phyloP scores from a whole-genome alignment of 441 rosid genomes.

The Gossypium davidsonii region DNA sequence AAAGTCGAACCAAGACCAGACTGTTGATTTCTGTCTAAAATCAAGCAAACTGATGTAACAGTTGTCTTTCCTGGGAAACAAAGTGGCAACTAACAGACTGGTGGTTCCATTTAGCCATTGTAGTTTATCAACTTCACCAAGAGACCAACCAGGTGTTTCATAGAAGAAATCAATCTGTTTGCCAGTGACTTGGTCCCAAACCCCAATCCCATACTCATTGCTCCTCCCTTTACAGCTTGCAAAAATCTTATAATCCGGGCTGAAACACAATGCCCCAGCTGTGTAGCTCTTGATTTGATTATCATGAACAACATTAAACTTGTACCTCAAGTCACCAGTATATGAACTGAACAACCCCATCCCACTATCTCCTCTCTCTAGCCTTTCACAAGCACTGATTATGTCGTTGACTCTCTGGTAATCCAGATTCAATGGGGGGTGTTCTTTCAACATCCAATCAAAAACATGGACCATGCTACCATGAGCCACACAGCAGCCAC shows the following conservation, averaged over 20 bases:
- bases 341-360: constrained; percentile 83
- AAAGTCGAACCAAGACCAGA: constrained; percentile 94
- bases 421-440: constrained; percentile 63
- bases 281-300: constrained; percentile 68
- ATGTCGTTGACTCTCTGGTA: constrained; percentile 85
- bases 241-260: constrained; percentile 43
- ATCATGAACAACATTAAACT: constrained; percentile 72
- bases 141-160: constrained; percentile 77
- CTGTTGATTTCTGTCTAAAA: constrained; percentile 76
- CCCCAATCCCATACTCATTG: constrained; percentile 88
- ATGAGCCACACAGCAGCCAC: constrained; percentile 91
- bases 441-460: constrained; percentile 88
- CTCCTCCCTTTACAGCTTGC: constrained; percentile 88
- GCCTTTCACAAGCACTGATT: constrained; percentile 66
- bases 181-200: constrained; percentile 86
- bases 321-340: constrained; percentile 63
- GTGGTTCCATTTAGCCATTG: constrained; percentile 71
- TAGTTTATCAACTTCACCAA: constrained; percentile 93
- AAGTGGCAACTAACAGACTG: constrained; percentile 77
- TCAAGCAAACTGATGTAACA: constrained; percentile 87
- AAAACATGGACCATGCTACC: constrained; percentile 83
- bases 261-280: constrained; percentile 77
- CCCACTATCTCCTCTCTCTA: constrained; percentile 85
- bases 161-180: constrained; percentile 85
- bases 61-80: constrained; percentile 91